phyloP scores from a whole-genome alignment of 2,329 filamentous ascomycete genomes.

The Dendrostoma leiphaemia region DNA sequence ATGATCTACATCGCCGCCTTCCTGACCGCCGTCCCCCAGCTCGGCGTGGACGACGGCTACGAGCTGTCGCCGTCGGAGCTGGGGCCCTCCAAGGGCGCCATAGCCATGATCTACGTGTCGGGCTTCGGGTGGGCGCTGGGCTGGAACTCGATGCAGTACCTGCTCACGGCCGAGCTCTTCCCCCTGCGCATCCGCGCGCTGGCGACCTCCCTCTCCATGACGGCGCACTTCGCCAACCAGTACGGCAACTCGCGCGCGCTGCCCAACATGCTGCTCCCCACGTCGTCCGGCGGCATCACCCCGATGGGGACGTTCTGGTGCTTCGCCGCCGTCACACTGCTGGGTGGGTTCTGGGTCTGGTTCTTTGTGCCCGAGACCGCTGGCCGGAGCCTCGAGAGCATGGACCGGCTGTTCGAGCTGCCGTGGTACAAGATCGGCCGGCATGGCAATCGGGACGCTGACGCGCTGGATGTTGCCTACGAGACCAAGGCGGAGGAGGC shows the following conservation, averaged over 20 bases:
- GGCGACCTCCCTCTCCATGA: constrained; percentile 71
- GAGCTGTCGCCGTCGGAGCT: constrained; percentile 46
- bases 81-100: constrained; percentile 62
- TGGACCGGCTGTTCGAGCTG: constrained; percentile 70
- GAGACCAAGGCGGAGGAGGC: constrained; percentile 42
- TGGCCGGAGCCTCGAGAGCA: constrained; percentile 63
- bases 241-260: constrained; percentile 76
- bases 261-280: constrained; percentile 66
- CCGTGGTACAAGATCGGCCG: constrained; percentile 74
- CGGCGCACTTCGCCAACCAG: constrained; percentile 75
- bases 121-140: constrained; percentile 69
- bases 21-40: constrained; percentile 59
- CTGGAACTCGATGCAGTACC: constrained; percentile 77
- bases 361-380: constrained; percentile 72
- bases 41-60: constrained; percentile 48
- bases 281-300: constrained; percentile 44
- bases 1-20: constrained; percentile 64
- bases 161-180: constrained; percentile 76
- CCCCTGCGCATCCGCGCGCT: constrained; percentile 71
- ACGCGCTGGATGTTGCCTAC: constrained; percentile 40
- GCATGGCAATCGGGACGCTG: constrained; percentile 51
- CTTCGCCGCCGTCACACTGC: constrained; percentile 65
- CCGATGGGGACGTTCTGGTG: constrained; percentile 74
- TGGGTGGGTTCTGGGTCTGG: constrained; percentile 70
- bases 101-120: constrained; percentile 71